Conservation (phyloP, 2,329 filamentous ascomycete species). For the Dactylellina drechsleri region DNA sequence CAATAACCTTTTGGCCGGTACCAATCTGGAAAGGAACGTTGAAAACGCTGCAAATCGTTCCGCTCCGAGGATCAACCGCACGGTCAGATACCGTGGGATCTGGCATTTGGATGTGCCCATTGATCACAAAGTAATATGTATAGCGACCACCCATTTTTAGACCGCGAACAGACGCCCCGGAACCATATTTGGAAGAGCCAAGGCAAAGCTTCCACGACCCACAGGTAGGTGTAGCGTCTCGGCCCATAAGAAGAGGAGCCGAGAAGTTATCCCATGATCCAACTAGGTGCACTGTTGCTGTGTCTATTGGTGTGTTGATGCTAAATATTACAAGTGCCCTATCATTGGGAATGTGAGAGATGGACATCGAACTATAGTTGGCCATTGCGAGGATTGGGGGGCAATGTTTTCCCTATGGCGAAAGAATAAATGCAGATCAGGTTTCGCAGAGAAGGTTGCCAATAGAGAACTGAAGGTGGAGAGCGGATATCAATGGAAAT, state of each 20-base stretch:
- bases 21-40: slow-evolving; percentile 35
- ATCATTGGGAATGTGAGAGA: slow-evolving; percentile 17
- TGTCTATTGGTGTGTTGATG: slow-evolving; percentile 37
- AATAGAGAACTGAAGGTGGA: neutral
- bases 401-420: too few relatives aligned
- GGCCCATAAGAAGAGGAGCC: slow-evolving; percentile 56
- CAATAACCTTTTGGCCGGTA: slow-evolving; percentile 30
- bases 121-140: slow-evolving; percentile 56
- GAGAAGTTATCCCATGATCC: slow-evolving; percentile 58
- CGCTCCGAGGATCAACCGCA: slow-evolving; percentile 35
- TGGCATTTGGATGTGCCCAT: slow-evolving; percentile 47
- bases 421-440: too few relatives aligned
- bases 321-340: slow-evolving; percentile 41
- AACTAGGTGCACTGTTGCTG: slow-evolving; percentile 56
- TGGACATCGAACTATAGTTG: slow-evolving; percentile 20
- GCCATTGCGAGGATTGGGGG: slow-evolving; percentile 25
- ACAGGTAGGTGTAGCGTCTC: slow-evolving; percentile 55
- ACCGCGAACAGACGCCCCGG: slow-evolving; percentile 55
- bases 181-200: slow-evolving; percentile 45
- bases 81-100: slow-evolving; percentile 39
- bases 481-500: neutral
- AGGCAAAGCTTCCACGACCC: slow-evolving; percentile 56
- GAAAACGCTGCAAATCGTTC: slow-evolving; percentile 44
- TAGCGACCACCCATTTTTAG: slow-evolving; percentile 57
- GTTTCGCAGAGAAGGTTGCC: too few relatives aligned